phyloP scores from a whole-genome alignment of 2,329 filamentous ascomycete species.

The Nigrospora sphaerica region DNA sequence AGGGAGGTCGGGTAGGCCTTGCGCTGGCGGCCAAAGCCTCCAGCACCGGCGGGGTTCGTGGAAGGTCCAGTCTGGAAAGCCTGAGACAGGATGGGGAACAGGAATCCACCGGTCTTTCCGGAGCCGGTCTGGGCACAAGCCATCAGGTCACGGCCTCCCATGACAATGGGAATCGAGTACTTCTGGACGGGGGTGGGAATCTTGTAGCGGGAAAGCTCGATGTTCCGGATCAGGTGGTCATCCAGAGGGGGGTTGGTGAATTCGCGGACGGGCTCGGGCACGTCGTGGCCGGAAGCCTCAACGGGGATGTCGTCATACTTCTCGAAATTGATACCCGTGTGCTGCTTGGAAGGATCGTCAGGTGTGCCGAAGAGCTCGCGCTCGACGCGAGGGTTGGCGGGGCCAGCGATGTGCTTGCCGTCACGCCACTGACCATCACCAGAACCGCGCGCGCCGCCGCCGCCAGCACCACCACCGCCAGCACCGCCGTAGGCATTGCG shows the following conservation, averaged over 20 bases:
- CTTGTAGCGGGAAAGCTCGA: slow-evolving; percentile 89
- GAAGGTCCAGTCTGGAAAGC: slow-evolving; percentile 87
- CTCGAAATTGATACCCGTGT: slow-evolving; percentile 99
- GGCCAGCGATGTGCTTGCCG: slow-evolving; percentile 90
- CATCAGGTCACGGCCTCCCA: slow-evolving; percentile 97
- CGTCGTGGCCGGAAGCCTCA: slow-evolving; percentile 88
- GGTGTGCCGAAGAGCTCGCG: slow-evolving; percentile 88
- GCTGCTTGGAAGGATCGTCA: slow-evolving; percentile 91
- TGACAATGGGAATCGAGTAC: slow-evolving; percentile 98
- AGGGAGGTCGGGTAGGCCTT: slow-evolving; percentile 96
- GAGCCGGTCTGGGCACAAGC: slow-evolving; percentile 99
- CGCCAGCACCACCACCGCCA: slow-evolving; percentile 38
- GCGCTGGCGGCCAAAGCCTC: slow-evolving; percentile 83
- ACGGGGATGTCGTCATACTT: slow-evolving; percentile 99
- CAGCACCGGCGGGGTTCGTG: slow-evolving; percentile 54
- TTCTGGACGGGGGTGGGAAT: slow-evolving; percentile 97
- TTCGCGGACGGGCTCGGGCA: slow-evolving; percentile 81
- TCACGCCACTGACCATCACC: slow-evolving; percentile 96
- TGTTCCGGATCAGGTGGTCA: slow-evolving; percentile 88
- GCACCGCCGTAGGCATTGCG: slow-evolving; percentile 55
- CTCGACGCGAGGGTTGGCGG: slow-evolving; percentile 81
- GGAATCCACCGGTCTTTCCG: slow-evolving; percentile 98
- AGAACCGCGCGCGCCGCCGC: slow-evolving; percentile 64
- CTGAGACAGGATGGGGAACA: slow-evolving; percentile 98
- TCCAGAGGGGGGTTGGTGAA: slow-evolving; percentile 96